Conservation (phyloP, 129 eudicot species). For the Ambrosia artemisiifolia region DNA sequence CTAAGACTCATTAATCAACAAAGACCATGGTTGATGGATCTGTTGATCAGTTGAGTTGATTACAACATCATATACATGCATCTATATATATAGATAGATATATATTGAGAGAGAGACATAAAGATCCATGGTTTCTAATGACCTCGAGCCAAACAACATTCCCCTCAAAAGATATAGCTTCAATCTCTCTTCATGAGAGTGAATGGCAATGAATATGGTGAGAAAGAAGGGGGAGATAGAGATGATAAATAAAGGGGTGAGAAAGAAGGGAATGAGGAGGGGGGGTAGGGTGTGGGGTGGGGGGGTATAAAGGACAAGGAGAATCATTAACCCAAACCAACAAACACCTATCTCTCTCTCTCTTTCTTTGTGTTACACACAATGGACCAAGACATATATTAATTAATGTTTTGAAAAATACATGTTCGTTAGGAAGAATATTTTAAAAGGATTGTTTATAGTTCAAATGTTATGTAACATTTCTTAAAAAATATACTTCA, state of each 20-base stretch:
- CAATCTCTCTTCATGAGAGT: neutral
- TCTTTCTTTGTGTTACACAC: slow-evolving; percentile 18
- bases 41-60: slow-evolving; percentile 22
- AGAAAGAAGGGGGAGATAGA: slow-evolving; percentile 21
- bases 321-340: slow-evolving; percentile 33
- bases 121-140: slow-evolving; percentile 31
- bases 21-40: slow-evolving; percentile 30
- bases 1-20: slow-evolving; percentile 19
- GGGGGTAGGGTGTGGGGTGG: neutral
- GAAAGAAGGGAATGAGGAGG: neutral
- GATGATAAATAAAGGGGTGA: slow-evolving; percentile 43
- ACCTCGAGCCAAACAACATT: slow-evolving; percentile 48
- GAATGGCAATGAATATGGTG: slow-evolving; percentile 24
- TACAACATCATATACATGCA: slow-evolving; percentile 5
- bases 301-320: slow-evolving; percentile 24
- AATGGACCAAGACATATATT: slow-evolving; percentile 15
- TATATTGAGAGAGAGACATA: neutral
- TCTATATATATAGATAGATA: neutral
- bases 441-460: neutral
- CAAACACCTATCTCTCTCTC: slow-evolving; percentile 23
- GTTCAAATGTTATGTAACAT: neutral
- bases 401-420: slow-evolving; percentile 1
- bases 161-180: slow-evolving; percentile 39
- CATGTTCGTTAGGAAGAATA: neutral
- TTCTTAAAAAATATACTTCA: neutral